Evolutionary conservation across 139 green algal genomes (phyloP).

Genomic region (Nannochloris sp.): DNA sequence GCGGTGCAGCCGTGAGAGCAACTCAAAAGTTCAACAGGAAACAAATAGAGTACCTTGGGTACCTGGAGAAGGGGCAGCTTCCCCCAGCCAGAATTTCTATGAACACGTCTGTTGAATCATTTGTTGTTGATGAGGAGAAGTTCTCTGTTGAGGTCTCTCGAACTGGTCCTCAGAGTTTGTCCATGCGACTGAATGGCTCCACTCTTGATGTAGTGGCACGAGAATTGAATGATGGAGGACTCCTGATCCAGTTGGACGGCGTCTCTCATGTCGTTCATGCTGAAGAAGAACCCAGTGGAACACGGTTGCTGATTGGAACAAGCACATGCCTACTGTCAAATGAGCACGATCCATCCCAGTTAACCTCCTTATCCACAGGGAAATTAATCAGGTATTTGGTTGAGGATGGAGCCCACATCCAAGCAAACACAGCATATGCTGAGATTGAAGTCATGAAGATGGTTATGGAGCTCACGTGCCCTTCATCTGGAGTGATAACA

Average conservation of each 20-base stretch:
- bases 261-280: slow-evolving; percentile 81
- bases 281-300: slow-evolving; percentile 84
- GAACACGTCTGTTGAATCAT: slow-evolving; percentile 43
- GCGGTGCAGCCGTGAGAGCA: slow-evolving; percentile 57
- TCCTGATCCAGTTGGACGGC: slow-evolving; percentile 89
- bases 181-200: slow-evolving; percentile 44
- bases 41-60: slow-evolving; percentile 78
- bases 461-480: slow-evolving; percentile 73
- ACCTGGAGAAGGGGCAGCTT: slow-evolving; percentile 91
- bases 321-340: slow-evolving; percentile 84
- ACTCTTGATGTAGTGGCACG: slow-evolving; percentile 71
- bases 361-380: slow-evolving; percentile 50
- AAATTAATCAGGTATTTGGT: slow-evolving; percentile 80
- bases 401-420: slow-evolving; percentile 53
- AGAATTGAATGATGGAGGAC: slow-evolving; percentile 82
- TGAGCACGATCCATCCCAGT: slow-evolving; percentile 34
- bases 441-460: slow-evolving; percentile 95
- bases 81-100: slow-evolving; percentile 69
- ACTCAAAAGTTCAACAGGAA: slow-evolving; percentile 34
- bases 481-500: slow-evolving; percentile 55
- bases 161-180: slow-evolving; percentile 26
- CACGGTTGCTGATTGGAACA: slow-evolving; percentile 81
- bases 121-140: slow-evolving; percentile 60
- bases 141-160: slow-evolving; percentile 63
- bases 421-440: slow-evolving; percentile 60